phyloP scores from a whole-genome alignment of 345 rosid genomes.

The Populus tremula region DNA sequence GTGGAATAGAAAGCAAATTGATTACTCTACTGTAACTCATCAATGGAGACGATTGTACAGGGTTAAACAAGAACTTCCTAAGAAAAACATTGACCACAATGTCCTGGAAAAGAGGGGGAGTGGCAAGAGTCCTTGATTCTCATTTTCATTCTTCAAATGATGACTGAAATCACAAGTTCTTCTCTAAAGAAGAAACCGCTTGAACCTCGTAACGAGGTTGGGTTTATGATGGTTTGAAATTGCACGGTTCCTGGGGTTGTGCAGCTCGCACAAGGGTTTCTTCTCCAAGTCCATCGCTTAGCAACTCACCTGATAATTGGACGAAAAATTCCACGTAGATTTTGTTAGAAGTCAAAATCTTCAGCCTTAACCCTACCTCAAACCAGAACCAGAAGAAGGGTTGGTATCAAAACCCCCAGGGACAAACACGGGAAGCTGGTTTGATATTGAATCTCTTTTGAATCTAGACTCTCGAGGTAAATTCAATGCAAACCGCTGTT shows the following conservation, averaged over 20 bases:
- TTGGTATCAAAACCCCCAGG: constrained; percentile 54
- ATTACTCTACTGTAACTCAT: neutral
- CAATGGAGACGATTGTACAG: neutral
- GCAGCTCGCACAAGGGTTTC: constrained; percentile 22
- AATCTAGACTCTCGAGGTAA: constrained; percentile 81
- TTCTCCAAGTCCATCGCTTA: constrained; percentile 8
- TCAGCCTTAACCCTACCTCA: constrained; percentile 26
- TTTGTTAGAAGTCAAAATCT: constrained; percentile 7
- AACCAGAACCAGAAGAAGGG: constrained; percentile 43
- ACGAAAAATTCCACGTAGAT: constrained; percentile 1
- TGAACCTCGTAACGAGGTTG: constrained; percentile 31
- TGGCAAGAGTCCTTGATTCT: neutral
- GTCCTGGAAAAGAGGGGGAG: neutral
- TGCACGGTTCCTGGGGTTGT: constrained; percentile 28
- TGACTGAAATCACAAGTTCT: neutral
- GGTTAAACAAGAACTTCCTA: neutral
- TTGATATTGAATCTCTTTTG: constrained; percentile 73
- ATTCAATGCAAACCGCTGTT: constrained; percentile 53
- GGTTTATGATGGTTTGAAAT: constrained; percentile 6
- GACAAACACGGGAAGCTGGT: constrained; percentile 90
- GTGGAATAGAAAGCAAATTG: neutral
- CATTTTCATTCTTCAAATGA: neutral
- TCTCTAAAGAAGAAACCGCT: constrained; percentile 20
- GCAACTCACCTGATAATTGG: neutral
- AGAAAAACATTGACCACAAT: neutral